These are phyloP conservation scores for Apium graveolens DNA, from an alignment of 129 eudicot genomes.

Conservation along the genomic window DNA sequence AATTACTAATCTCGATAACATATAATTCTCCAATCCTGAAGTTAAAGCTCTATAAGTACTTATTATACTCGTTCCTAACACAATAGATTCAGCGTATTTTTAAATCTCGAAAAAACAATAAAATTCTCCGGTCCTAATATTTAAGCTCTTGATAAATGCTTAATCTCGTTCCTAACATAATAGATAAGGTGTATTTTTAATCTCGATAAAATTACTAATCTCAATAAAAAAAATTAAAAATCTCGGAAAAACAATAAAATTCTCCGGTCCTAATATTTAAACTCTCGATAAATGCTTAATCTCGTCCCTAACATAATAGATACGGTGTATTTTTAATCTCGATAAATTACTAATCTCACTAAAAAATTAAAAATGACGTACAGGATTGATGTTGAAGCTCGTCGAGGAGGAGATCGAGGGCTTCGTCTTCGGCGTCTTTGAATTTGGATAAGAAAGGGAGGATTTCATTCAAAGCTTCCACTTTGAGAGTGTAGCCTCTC, in stretches of 20 bases:
- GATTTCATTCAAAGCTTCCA: constrained; percentile 61
- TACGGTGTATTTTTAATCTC: neutral
- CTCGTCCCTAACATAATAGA: neutral
- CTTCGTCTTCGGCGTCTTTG: constrained; percentile 53
- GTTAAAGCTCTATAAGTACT: too few relatives aligned
- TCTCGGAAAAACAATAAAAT: neutral
- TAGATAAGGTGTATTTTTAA: neutral
- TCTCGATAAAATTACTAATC: neutral
- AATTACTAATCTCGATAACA: too few relatives aligned
- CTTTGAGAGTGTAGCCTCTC: constrained; percentile 62
- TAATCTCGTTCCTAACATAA: neutral
- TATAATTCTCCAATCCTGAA: too few relatives aligned
- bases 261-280: neutral
- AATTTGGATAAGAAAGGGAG: constrained; percentile 45
- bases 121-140: neutral
- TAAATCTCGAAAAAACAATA: neutral
- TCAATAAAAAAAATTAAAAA: too few relatives aligned
- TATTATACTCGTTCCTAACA: neutral
- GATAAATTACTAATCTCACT: too few relatives aligned
- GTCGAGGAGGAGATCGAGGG: constrained; percentile 67
- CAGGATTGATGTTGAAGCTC: constrained; percentile 55
- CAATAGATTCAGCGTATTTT: neutral
- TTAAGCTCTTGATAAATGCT: too few relatives aligned
- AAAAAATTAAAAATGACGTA: neutral
- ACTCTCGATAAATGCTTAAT: too few relatives aligned